Evolutionary conservation across 2,329 filamentous ascomycete species (phyloP).

Genomic region (Thielaviopsis cerberus): DNA sequence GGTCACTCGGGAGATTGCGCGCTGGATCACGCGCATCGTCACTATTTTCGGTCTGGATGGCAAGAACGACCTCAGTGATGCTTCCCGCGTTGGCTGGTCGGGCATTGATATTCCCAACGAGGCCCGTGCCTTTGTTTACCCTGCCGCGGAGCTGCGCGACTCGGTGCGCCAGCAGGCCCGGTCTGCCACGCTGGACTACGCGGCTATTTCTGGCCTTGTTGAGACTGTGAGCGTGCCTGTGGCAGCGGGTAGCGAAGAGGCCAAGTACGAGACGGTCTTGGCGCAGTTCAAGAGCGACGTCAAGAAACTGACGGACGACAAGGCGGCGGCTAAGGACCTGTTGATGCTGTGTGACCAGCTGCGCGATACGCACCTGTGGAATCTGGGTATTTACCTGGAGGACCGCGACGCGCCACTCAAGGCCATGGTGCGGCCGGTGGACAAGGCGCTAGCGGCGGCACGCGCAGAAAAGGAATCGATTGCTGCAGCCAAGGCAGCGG

Average conservation of each 20-base stretch:
- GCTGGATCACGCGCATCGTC: slow-evolving; percentile 68
- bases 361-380: slow-evolving; percentile 63
- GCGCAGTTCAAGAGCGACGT: slow-evolving; percentile 37
- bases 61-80: slow-evolving; percentile 18
- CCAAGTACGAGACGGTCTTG: slow-evolving; percentile 15
- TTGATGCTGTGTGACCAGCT: slow-evolving; percentile 62
- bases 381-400: slow-evolving; percentile 73
- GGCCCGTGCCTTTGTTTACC: slow-evolving; percentile 29
- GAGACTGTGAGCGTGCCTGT: slow-evolving; percentile 29
- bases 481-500: slow-evolving; percentile 35
- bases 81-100: slow-evolving; percentile 18
- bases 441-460: slow-evolving; percentile 35
- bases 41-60: slow-evolving; percentile 67
- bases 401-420: slow-evolving; percentile 50
- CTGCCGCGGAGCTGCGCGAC: slow-evolving; percentile 17
- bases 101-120: slow-evolving; percentile 27
- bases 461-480: slow-evolving; percentile 41
- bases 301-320: slow-evolving; percentile 31
- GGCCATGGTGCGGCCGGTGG: slow-evolving; percentile 53
- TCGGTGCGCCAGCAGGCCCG: slow-evolving; percentile 8
- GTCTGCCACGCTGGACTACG: slow-evolving; percentile 26
- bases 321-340: slow-evolving; percentile 42
- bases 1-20: slow-evolving; percentile 29
- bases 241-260: slow-evolving; percentile 27
- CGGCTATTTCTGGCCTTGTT: slow-evolving; percentile 26